Base-by-base conservation (phyloP, 345 rosid species). In the Salix arbutifolia region DNA sequence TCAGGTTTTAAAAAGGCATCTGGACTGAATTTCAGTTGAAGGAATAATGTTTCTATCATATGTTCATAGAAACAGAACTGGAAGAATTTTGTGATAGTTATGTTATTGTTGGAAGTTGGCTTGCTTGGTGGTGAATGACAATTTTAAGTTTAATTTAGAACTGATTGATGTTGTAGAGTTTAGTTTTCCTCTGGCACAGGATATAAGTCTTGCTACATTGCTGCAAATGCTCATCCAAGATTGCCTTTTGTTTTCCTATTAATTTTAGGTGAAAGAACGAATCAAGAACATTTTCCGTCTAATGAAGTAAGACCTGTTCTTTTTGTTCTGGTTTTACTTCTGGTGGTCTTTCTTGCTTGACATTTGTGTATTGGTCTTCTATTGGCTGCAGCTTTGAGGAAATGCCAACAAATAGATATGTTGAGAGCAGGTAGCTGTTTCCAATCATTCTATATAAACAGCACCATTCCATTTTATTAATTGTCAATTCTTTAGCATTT, bases 401-500 rank as follows among this genome's bases (percentile, higher is more conserved):
- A 86, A 93, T 95, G 99, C 92, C 97, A 13, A 92, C 98, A 71
- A 94, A 94, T 85, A 92, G 89, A 81, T 92, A 77, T 73, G 98
- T 92, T 67, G 98, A 94, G 85, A 92, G 97, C 97, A 92, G 97
- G 98, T 94, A 78, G 70, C 61, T 77, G 58, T 69, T 72, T 70
- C 67, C 66, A 26, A 18, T 21, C 53, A 33, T 65, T 62, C 23
- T 16, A 38, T 72, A 52, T 52, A 52, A 52, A 19, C 58, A 52
- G 58, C 58, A 19, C 8, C 9, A 19, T 12, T 64, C 28, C 33
- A 46, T 31, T 74, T 30, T 70, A 58, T 71, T 67, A 42, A 73
- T 67, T 74, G 42, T 69, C 40, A 67, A 77, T 42, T 53, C 25
- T 70, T 76, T 19, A 17, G 4, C 33, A 13, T 33, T 8, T 79